A percentile compares a stretch with the other conserved stretches of the same genome.
Conservation (phyloP, 2,329 filamentous ascomycete species). For the Pseudogymnoascus sp. region DNA sequence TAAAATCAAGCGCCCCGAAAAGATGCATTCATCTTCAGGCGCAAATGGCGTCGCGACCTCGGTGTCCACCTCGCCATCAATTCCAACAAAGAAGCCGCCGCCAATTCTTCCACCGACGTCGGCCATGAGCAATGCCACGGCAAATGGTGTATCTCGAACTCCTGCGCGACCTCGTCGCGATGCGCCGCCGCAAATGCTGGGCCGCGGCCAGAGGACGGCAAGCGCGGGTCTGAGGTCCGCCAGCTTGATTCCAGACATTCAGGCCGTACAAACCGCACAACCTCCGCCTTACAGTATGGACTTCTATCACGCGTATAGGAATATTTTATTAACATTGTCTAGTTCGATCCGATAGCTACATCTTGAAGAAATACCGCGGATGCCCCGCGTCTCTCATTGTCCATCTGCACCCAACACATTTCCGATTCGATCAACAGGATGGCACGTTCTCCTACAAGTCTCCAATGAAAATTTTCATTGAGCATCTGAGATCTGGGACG, state of each 20-base stretch:
- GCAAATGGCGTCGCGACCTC: conserved; percentile 11
- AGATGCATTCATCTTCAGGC: conserved; percentile 3
- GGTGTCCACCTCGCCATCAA: conserved; percentile 36
- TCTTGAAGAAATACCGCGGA: conserved; percentile 71
- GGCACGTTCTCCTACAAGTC: conserved; percentile 88
- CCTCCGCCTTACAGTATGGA: conserved; percentile 46
- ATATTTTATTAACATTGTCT: conserved; percentile 15
- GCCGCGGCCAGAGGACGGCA: conserved; percentile 40
- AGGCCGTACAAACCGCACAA: conserved; percentile 32
- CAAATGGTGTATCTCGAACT: conserved; percentile 37
- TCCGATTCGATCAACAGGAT: conserved; percentile 88
- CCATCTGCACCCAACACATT: conserved; percentile 77
- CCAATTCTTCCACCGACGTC: conserved; percentile 44
- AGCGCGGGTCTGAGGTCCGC: conserved; percentile 43
- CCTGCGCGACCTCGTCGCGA: conserved; percentile 54
- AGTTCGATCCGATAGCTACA: conserved; percentile 70
- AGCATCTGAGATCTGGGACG: conserved; percentile 68
- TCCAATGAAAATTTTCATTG: conserved; percentile 71
- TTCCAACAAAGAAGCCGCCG: conserved; percentile 47
- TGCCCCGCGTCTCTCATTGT: conserved; percentile 74
- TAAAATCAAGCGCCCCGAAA: conserved; percentile 11
- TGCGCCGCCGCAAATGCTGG: conserved; percentile 35
- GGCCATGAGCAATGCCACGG: conserved; percentile 35
- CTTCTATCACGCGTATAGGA: conserved; percentile 14
- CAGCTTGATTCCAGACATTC: conserved; percentile 38